These are phyloP conservation scores for Straminergon stramineum DNA, from an alignment of 225 moss, liverwort and hornwort species.

Conservation along the genomic window DNA sequence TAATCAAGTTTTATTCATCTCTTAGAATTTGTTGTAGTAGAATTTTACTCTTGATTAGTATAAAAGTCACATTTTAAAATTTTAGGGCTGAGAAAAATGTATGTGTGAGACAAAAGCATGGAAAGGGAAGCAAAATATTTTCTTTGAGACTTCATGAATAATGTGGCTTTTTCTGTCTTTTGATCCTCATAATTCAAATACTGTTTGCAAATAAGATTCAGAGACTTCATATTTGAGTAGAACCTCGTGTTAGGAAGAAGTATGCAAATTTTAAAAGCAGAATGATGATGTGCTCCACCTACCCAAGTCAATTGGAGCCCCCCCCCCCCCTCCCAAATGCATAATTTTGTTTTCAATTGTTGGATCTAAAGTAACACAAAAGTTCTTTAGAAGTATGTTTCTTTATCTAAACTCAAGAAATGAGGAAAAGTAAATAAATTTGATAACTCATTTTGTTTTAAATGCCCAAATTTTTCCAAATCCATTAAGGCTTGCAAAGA, in stretches of 20 bases:
- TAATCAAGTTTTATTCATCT: background rate
- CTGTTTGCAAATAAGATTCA: background rate
- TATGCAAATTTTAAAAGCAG: background rate
- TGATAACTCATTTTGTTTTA: background rate
- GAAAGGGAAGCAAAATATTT: background rate
- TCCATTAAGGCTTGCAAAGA: background rate
- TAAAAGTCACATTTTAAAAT: background rate
- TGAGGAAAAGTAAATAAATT: too few relatives aligned
- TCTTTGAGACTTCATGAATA: rapidly evolving
- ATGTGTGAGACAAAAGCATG: background rate
- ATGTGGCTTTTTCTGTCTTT: background rate
- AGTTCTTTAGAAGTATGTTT: rapidly evolving
- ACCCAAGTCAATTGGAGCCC: background rate
- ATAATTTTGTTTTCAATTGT: background rate
- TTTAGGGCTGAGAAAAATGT: background rate
- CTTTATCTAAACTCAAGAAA: background rate
- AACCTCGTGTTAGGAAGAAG: background rate
- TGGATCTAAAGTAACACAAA: background rate
- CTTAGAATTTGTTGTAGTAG: background rate
- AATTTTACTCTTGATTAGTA: background rate
- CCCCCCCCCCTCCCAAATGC: rapidly evolving
- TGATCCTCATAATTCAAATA: background rate
- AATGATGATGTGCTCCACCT: background rate
- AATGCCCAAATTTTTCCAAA: background rate
- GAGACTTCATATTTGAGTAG: background rate